Evolutionary conservation across 164 flowering plant species (phyloP).

Genomic region (Annona cherimola): DNA sequence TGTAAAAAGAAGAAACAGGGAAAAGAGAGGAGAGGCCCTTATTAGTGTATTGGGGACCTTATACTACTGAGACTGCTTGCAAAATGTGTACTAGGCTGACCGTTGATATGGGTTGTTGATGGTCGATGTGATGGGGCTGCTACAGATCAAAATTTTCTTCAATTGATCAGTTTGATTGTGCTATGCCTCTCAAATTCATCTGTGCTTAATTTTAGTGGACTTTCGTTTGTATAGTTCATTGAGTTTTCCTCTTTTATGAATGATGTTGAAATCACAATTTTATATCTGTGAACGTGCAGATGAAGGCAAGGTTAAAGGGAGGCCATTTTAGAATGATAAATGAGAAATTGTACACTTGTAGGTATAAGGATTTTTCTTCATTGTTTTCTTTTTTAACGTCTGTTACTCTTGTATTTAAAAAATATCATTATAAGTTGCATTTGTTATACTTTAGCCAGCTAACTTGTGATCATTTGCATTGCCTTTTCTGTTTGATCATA

Average conservation of each 20-base stretch:
- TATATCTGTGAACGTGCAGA: constrained; percentile 29
- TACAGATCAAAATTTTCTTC: background rate
- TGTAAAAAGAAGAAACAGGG: no score
- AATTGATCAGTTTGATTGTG: background rate
- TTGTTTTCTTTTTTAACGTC: no score
- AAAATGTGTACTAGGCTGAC: background rate
- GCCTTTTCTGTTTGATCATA: background rate
- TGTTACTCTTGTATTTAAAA: background rate
- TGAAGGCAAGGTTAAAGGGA: constrained; percentile 75
- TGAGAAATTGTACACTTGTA: constrained; percentile 95
- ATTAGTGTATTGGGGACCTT: no score
- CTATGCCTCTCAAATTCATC: background rate
- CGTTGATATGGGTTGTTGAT: background rate
- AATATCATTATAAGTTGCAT: background rate
- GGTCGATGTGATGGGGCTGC: background rate
- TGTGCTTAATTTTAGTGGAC: background rate
- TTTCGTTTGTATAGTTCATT: background rate
- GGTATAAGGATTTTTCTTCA: constrained; percentile 25
- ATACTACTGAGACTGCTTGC: background rate
- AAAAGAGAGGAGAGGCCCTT: no score
- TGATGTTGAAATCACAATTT: background rate
- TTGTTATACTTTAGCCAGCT: background rate
- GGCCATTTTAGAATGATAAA: constrained; percentile 94
- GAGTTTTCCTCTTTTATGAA: background rate
- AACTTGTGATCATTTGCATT: background rate